Base-by-base conservation (phyloP, 345 rosid species). In the Turritis glabra region DNA sequence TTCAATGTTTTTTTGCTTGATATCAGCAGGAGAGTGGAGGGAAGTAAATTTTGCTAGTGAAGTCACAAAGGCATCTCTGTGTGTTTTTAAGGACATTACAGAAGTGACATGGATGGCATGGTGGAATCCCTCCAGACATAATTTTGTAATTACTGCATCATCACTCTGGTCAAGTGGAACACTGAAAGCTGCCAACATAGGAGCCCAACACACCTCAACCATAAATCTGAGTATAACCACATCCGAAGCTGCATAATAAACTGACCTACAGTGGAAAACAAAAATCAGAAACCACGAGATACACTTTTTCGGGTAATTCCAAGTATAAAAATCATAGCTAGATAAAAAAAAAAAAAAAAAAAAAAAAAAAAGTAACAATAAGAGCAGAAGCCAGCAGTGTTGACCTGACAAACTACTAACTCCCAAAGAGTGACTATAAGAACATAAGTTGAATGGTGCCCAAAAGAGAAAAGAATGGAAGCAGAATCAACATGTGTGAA, bases 191-290 rank as follows among this genome's bases (percentile, higher is more conserved):
- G 99, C 99, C 88, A 96, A 75, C 99, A 96, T 92, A 46, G 98
- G 98, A 79, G 99, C 99, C 99, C 99, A 96, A 82, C 99, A 96
- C 51, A 83, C 99, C 84, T 96, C 99, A 72, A 92, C 82, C 99
- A 96, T 96, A 85, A 96, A 96, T 79, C 98, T 84, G 71, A 96
- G 92, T 76, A 92, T 87, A 74, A 89, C 95, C 56, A 88, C 96
- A 88, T 96, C 98, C n/a, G 96, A 89, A 71, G 99, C 99, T 46
- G 99, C 97, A 84, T 92, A 92, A 87, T 90, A 96, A 75, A 84
- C 90, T 82, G 99, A 96, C 96, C 99, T 96, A 81, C 91, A 90
- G 76, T 79, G 72, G 63, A 73, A 77, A 75, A 80, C 23, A 57
- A 23, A 44, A 61, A 69, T 56, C 38, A 72, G 68, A 77, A 79